Conservation (phyloP, 495 filamentous ascomycete genomes). For the Margaritispora aquatica region DNA sequence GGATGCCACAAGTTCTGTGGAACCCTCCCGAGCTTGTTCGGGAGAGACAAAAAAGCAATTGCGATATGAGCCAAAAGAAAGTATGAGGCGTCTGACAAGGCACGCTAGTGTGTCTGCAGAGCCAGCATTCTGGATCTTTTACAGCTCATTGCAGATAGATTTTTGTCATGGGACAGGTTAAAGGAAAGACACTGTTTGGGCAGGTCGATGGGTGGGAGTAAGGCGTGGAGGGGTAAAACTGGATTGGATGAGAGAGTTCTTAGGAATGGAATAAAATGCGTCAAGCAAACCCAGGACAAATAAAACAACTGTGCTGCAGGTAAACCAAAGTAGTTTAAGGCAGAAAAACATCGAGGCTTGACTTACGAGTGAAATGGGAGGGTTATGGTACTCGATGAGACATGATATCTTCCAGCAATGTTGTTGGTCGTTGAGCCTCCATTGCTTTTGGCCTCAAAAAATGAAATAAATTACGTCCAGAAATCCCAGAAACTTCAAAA, state of each 20-base stretch:
- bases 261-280: background rate
- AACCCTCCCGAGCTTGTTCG: conserved; percentile 14
- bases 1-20: conserved; percentile 22
- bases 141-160: conserved; percentile 17
- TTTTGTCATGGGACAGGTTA: conserved; percentile 18
- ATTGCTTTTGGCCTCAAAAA: conserved; percentile 16
- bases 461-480: conserved; percentile 2
- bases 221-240: conserved; percentile 1
- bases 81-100: conserved; percentile 23
- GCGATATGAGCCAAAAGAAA: conserved; percentile 14
- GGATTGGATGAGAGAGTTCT: conserved; percentile 3
- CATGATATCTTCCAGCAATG: background rate
- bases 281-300: conserved; percentile 12
- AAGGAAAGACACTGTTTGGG: conserved; percentile 10
- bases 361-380: background rate
- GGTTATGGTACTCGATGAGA: background rate
- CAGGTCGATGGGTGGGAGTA: conserved; percentile 6
- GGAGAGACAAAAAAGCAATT: background rate
- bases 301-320: conserved; percentile 13
- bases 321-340: conserved; percentile 8
- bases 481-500: conserved; percentile 6
- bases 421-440: background rate
- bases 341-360: conserved; percentile 8
- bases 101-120: conserved; percentile 20
- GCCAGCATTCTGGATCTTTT: conserved; percentile 23